Base-by-base conservation (phyloP, 345 rosid species). In the Eucalyptus decipiens region DNA sequence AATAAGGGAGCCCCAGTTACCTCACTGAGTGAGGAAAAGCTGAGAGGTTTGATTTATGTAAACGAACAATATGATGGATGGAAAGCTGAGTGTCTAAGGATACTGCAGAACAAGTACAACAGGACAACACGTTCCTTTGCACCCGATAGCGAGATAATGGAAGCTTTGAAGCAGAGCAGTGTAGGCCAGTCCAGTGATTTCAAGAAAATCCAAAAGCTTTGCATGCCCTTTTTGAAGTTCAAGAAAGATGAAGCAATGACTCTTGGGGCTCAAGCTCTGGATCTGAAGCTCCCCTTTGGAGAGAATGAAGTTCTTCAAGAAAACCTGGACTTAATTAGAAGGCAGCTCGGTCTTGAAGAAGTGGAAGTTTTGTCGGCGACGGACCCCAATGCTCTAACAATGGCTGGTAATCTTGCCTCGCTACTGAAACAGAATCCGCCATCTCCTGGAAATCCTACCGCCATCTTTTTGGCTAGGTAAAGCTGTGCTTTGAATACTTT, bases 171-270 rank as follows among this genome's bases (percentile, higher is more conserved):
- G 94, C 92, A 88, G 69, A 96, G 95, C 48, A 72, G 89, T 21
- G 90, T 92, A 76, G 98, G 96, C 47, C 94, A 92, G 91, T 93
- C 93, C 26, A 92, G 92, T n/a, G 93, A 96, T 91, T 93, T 96
- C 86, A 95, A 93, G 89, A 93, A 94, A 80, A 94, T 91, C 49
- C 96, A 95, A 90, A 97, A 97, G 89, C 93, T 91, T 43, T 97
- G 98, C 89, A 95, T 96, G 99, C 98, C 99, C 85, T 97, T 97
- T 94, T 88, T 98, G 91, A 97, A 94, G 90, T 97, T 97, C 89
- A 98, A 97, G 94, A 97, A 95, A 93, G 95, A 95, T 62, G 95
- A 98, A 92, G 94, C 97, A 11, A 89, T 92, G 85, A 90, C 95
- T 85, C 89, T 98, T 13, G 99, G 99, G 43, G 85, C 86, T 69